phyloP scores from a whole-genome alignment of 306 rosid species.

The Fragaria nilgerrensis region DNA sequence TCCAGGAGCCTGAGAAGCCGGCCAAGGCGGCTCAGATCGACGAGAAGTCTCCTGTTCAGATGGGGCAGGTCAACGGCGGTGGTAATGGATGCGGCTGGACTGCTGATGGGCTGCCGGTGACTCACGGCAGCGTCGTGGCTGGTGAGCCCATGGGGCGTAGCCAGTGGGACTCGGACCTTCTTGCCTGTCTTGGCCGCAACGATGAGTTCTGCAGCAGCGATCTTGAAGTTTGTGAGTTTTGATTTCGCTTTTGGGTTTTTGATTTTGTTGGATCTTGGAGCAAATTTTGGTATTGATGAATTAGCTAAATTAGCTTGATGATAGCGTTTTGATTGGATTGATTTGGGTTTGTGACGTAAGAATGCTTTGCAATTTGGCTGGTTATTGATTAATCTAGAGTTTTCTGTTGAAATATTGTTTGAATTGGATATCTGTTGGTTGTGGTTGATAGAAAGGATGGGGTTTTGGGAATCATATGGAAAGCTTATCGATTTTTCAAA shows the following conservation, averaged over 20 bases:
- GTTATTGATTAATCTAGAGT: neutral
- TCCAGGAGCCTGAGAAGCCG: conserved; percentile 27
- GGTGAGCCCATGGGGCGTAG: conserved; percentile 80
- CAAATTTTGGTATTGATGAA: neutral
- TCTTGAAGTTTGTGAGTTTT: conserved; percentile 92
- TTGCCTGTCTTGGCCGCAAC: conserved; percentile 76
- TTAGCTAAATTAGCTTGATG: neutral
- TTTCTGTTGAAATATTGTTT: neutral
- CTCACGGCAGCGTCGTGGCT: conserved; percentile 63
- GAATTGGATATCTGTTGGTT: neutral
- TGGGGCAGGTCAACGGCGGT: conserved; percentile 21
- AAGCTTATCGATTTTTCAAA: neutral
- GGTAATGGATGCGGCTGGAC: conserved; percentile 55
- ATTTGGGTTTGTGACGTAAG: neutral
- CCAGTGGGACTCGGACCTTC: conserved; percentile 73
- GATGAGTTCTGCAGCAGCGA: conserved; percentile 94
- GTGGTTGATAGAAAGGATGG: neutral
- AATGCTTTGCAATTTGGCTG: neutral
- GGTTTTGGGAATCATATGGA: neutral
- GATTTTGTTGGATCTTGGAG: neutral
- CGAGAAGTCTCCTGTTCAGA: conserved; percentile 20
- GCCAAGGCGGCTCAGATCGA: neutral
- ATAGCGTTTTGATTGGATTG: neutral
- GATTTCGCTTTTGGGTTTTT: neutral
- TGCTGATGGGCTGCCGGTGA: conserved; percentile 70